Evolutionary conservation across 148 eudicot genomes (phyloP), one percentile per base, ranked within the genome.

Genomic region (Chenopodium formosanum): DNA sequence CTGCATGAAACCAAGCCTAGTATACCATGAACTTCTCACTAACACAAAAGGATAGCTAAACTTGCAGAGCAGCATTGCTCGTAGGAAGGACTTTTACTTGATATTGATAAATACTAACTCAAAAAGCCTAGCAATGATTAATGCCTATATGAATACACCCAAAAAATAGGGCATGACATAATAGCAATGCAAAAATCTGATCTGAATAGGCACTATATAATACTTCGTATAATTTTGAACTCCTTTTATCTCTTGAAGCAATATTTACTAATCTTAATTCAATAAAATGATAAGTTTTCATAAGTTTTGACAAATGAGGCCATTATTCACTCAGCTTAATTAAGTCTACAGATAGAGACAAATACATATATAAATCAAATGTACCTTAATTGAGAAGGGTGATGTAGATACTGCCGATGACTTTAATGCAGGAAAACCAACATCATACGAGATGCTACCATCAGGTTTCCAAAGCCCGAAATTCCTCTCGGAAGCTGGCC

Each of bases 381-480:
- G 22, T 5, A 91, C 92, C 94, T 92, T 89, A 12, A 80, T 66
- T 78, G 88, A 86, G 19, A 88, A 81, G 60, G 69, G 76, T 44
- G 88, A 87, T 64, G 89, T 84, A 64, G 83, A 52, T 16, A 90
- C 72, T 73, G 92, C 88, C 9, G 93, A 90, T 62, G 94, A 89
- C 62, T 84, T 84, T 64, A 91, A 84, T 68, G 92, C 89, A 78
- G 89, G 82, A 86, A 88, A 89, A 29, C 97, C 97, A 67, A 93
- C 82, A 86, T 93, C 89, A 83, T 91, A 93, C 0, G 93, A 76
- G 70, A 90, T 84, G 77, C 83, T 89, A 27, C 94, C 97, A 88
- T 93, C 91, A 60, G 97, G 86, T 80, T 91, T 88, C 84, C 89
- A 93, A 74, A 93, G 89, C 68, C 97, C 97, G 78, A 88, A 93